Evolutionary conservation across 169 alveolate species (phyloP).

Genomic region (Perkinsus olseni): DNA sequence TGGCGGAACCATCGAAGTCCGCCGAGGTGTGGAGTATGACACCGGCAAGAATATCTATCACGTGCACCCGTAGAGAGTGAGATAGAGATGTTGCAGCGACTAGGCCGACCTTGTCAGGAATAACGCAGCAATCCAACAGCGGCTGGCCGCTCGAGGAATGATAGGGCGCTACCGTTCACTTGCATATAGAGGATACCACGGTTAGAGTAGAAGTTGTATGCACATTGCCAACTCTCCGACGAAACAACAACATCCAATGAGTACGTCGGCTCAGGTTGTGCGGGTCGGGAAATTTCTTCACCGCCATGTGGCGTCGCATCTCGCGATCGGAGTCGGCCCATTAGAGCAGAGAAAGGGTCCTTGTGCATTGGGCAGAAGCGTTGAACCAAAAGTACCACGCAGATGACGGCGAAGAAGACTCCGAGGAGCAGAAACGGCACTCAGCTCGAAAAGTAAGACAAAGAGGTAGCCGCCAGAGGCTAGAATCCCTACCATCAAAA

Average conservation of each 20-base stretch:
- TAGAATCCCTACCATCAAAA: not conserved
- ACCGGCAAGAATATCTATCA: not conserved
- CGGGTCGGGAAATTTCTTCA: not conserved
- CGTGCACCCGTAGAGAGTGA: not conserved
- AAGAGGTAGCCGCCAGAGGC: not conserved
- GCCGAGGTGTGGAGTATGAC: not conserved
- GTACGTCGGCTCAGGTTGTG: not conserved
- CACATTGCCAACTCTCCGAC: not conserved
- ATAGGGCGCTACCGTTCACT: not conserved
- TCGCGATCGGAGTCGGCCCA: not conserved
- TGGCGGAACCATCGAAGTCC: not conserved
- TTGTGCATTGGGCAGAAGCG: no score
- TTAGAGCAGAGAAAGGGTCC: not conserved
- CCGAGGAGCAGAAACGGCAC: no score
- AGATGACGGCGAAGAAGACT: no score
- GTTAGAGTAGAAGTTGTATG: not conserved
- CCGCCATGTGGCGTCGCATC: not conserved
- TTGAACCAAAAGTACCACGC: no score
- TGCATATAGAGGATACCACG: not conserved
- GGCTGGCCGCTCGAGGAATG: not conserved
- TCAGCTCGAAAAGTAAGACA: not conserved
- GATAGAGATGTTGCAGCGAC: not conserved
- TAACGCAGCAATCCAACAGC: not conserved
- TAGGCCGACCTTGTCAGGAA: not conserved
- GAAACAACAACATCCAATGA: not conserved